Evolutionary conservation across 2,329 filamentous ascomycete genomes (phyloP).

Genomic region (Paraphaeosphaeria sporulosa): DNA sequence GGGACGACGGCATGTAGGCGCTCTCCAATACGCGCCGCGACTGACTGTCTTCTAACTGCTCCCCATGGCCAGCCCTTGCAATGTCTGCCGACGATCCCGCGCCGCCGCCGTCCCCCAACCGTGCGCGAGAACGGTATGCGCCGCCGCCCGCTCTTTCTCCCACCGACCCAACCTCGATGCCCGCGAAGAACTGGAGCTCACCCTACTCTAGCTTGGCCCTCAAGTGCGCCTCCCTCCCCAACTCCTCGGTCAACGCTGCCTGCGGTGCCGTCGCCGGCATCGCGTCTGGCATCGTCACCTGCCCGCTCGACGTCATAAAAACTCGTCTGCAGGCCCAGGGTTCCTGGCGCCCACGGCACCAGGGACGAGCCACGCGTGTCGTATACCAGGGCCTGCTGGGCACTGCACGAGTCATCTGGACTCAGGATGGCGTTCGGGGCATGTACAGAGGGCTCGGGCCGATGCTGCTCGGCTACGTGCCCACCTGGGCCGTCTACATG

Average conservation of each 20-base stretch:
- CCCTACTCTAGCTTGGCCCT: constrained; percentile 47
- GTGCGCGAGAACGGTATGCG: constrained; percentile 44
- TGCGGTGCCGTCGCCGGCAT: constrained; percentile 90
- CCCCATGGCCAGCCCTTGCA: constrained; percentile 36
- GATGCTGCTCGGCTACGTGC: constrained; percentile 93
- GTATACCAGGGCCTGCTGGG: constrained; percentile 88
- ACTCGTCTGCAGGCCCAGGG: constrained; percentile 97
- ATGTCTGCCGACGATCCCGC: constrained; percentile 47
- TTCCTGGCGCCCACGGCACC: constrained; percentile 69
- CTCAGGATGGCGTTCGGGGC: constrained; percentile 85
- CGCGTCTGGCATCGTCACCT: constrained; percentile 92
- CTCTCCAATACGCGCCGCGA: constrained; percentile 6
- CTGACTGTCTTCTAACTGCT: constrained; percentile 28
- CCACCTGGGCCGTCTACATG: constrained; percentile 98
- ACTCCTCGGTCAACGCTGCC: constrained; percentile 75
- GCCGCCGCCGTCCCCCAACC: constrained; percentile 47
- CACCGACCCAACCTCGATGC: constrained; percentile 31
- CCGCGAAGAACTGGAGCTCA: constrained; percentile 29
- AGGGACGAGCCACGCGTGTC: constrained; percentile 57
- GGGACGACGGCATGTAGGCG: constrained; percentile 50
- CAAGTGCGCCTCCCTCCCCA: constrained; percentile 58
- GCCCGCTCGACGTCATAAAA: constrained; percentile 98
- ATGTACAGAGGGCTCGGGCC: constrained; percentile 94
- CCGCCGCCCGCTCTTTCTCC: constrained; percentile 30
- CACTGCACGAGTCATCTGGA: constrained; percentile 85